Conservation (phyloP, 345 rosid genomes). For the Streptanthus diversifolius region DNA sequence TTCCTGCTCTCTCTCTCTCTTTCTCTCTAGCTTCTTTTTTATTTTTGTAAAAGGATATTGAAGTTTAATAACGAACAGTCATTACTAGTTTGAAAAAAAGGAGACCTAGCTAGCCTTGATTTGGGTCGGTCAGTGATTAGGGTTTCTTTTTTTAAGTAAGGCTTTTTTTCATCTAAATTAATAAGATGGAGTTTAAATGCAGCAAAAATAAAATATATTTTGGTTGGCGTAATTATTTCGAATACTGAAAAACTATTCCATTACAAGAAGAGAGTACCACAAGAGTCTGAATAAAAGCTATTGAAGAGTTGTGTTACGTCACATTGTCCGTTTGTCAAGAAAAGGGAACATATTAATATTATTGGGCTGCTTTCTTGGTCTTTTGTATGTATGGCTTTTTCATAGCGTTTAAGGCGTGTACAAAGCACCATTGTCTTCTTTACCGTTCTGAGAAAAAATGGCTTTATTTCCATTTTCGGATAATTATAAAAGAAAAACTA, state of each 20-base stretch:
- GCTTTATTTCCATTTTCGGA: constrained; percentile 1
- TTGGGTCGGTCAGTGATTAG: constrained; percentile 7
- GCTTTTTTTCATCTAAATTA: constrained; percentile 6
- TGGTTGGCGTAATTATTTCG: not conserved
- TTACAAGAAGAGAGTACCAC: constrained; percentile 2
- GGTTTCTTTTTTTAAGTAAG: not conserved
- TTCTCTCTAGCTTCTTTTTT: not conserved
- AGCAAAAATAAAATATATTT: not conserved
- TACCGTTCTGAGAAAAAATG: not conserved
- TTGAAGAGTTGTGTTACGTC: constrained; percentile 6
- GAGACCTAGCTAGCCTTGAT: not conserved
- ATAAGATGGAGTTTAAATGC: not conserved
- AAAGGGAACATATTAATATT: constrained; percentile 1
- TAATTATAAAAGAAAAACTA: not conserved
- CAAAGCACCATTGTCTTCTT: constrained; percentile 15
- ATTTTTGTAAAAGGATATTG: not conserved
- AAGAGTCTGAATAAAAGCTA: not conserved
- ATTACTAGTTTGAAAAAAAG: not conserved
- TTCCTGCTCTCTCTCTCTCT: too few relatives aligned
- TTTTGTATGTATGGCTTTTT: constrained; percentile 20
- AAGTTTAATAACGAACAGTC: not conserved
- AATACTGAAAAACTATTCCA: not conserved
- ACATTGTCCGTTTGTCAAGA: constrained; percentile 18
- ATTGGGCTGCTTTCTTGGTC: constrained; percentile 10
- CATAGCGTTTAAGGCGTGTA: constrained; percentile 18